phyloP scores from a whole-genome alignment of 1,284 basidiomycete species.

The Ganoderma sinense region DNA sequence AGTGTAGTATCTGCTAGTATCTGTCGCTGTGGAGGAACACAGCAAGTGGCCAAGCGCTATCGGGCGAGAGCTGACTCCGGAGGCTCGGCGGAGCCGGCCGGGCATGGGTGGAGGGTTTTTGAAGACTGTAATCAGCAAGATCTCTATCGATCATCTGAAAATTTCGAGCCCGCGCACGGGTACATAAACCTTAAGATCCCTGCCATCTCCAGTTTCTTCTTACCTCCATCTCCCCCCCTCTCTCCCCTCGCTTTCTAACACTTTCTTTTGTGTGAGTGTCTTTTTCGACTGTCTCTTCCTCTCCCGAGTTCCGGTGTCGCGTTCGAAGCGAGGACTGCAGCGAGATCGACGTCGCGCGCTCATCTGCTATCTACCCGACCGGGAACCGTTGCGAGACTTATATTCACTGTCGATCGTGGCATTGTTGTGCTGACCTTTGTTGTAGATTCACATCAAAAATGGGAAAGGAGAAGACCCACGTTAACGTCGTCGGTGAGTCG shows the following conservation, averaged over 20 bases:
- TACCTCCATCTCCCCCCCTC: constrained; percentile 44
- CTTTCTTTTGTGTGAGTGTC: constrained; percentile 42
- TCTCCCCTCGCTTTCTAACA: constrained; percentile 40
- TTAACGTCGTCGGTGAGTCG: constrained; percentile 90
- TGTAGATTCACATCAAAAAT: constrained; percentile 58
- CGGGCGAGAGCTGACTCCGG: constrained; percentile 35
- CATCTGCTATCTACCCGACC: constrained; percentile 29
- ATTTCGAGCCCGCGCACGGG: constrained; percentile 42
- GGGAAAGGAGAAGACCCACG: constrained; percentile 90
- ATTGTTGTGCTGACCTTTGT: constrained; percentile 14
- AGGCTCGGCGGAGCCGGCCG: constrained; percentile 38
- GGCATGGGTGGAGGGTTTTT: constrained; percentile 35
- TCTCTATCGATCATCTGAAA: constrained; percentile 47
- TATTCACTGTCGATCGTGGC: constrained; percentile 5
- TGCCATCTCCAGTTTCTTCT: constrained; percentile 40
- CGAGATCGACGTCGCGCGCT: constrained; percentile 25
- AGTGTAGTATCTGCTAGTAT: neutral
- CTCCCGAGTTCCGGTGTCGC: constrained; percentile 15
- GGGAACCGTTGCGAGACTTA: constrained; percentile 12
- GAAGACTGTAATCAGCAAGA: constrained; percentile 30
- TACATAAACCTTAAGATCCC: constrained; percentile 46
- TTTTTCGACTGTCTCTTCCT: constrained; percentile 14
- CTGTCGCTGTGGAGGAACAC: neutral
- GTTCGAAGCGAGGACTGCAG: constrained; percentile 18
- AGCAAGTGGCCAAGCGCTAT: constrained; percentile 5